These are phyloP conservation scores for Stenocarpella maydis DNA, from an alignment of 2,329 filamentous ascomycete species.

Conservation along the genomic window DNA sequence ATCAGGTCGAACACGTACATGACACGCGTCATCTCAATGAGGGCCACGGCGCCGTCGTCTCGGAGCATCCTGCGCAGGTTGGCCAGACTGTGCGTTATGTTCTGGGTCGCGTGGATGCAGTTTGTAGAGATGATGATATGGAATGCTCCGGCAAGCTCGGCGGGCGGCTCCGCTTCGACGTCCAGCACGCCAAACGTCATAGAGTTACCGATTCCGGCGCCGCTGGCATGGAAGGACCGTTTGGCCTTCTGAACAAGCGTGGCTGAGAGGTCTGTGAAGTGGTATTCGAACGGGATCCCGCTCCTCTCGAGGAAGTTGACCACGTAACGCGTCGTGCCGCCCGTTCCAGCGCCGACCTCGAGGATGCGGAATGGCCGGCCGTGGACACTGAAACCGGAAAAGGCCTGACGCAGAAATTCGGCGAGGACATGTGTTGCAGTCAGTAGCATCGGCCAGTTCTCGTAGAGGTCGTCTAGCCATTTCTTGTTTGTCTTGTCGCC, in stretches of 20 bases:
- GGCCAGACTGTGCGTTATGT: no score
- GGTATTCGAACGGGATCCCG: not conserved
- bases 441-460: no score
- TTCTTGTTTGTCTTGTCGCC: no score
- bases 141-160: no score
- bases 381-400: not conserved
- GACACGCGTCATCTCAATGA: not conserved
- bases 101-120: no score
- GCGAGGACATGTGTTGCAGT: not conserved
- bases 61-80: not conserved
- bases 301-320: not conserved
- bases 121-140: no score
- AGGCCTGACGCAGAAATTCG: not conserved
- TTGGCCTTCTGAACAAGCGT: not conserved
- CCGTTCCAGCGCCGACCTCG: not conserved
- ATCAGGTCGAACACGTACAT: not conserved
- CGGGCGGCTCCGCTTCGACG: no score
- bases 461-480: no score
- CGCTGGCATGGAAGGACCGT: no score
- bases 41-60: not conserved
- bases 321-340: not conserved
- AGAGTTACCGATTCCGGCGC: no score
- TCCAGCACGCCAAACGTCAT: no score
- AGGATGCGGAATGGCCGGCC: not conserved
- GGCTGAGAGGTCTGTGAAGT: not conserved